Evolutionary conservation across 495 filamentous ascomycete genomes (phyloP).

Genomic region (Penicillium diatomitis): DNA sequence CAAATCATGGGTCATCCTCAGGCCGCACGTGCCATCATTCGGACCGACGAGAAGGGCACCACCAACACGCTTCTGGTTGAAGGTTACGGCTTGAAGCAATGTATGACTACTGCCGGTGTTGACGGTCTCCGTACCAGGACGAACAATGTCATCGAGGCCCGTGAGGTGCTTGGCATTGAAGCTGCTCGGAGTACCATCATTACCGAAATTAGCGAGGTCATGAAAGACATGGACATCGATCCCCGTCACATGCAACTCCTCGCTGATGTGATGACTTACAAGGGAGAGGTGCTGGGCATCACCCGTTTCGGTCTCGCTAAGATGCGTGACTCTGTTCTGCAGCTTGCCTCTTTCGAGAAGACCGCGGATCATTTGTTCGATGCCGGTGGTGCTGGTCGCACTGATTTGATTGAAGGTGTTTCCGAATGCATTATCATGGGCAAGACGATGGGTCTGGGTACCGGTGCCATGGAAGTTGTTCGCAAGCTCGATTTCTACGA

Average conservation of each 20-base stretch:
- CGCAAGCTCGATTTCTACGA: conserved; percentile 60
- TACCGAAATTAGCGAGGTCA: conserved; percentile 68
- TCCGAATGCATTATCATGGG: conserved; percentile 98
- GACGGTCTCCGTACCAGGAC: conserved; percentile 60
- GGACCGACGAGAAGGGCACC: conserved; percentile 54
- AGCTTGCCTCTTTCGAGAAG: conserved; percentile 96
- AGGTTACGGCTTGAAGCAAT: conserved; percentile 80
- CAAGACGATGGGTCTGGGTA: conserved; percentile 82
- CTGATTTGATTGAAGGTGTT: conserved; percentile 82
- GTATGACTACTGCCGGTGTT: conserved; percentile 88
- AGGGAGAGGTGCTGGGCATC: conserved; percentile 95
- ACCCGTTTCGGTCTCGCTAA: conserved; percentile 94
- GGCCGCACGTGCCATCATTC: conserved; percentile 80
- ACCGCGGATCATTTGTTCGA: conserved; percentile 97
- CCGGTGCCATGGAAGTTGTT: conserved; percentile 84
- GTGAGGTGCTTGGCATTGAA: conserved; percentile 93
- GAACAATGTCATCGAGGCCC: conserved; percentile 87
- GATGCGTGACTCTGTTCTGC: conserved; percentile 91
- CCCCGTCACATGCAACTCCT: conserved; percentile 97
- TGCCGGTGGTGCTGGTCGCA: conserved; percentile 81
- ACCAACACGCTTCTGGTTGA: conserved; percentile 73
- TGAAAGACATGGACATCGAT: conserved; percentile 92
- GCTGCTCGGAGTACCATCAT: conserved; percentile 81
- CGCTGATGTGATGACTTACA: conserved; percentile 99
- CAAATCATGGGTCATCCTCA: conserved; percentile 81